Evolutionary conservation across 169 alveolate genomes (phyloP).

Genomic region (Plasmodium falciparum): DNA sequence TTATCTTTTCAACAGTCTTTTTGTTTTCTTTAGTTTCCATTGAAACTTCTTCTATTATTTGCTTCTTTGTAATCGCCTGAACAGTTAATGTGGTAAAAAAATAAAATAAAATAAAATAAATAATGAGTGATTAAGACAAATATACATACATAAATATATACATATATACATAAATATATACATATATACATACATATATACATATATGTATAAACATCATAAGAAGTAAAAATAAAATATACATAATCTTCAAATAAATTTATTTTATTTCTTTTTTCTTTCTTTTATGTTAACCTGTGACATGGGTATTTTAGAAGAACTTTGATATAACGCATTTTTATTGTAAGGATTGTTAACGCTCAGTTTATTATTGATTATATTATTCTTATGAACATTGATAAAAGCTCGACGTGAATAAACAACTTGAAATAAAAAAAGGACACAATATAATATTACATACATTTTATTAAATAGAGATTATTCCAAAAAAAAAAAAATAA

Average conservation of each 20-base stretch:
- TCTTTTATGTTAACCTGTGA: conserved; percentile 57
- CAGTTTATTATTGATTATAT: conserved; percentile 48
- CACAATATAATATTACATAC: conserved; percentile 27
- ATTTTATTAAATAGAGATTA: conserved; percentile 14
- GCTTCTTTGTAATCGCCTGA: conserved; percentile 64
- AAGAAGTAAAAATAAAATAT: background rate
- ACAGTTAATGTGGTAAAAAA: background rate
- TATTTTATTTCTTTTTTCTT: background rate
- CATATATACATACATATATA: background rate
- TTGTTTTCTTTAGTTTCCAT: conserved; percentile 74
- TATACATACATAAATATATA: background rate
- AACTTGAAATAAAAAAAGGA: conserved; percentile 36
- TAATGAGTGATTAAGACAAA: conserved; percentile 5
- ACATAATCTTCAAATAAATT: background rate
- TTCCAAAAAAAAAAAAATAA: background rate
- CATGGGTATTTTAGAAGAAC: conserved; percentile 49
- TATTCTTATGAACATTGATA: conserved; percentile 73
- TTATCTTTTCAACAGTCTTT: conserved; percentile 69
- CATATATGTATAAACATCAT: background rate
- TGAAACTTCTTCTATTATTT: conserved; percentile 74
- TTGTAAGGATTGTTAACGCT: conserved; percentile 34
- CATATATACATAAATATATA: background rate
- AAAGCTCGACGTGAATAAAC: conserved; percentile 67
- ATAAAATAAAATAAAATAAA: background rate
- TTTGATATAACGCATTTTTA: conserved; percentile 59